Evolutionary conservation across 106 monocot genomes (phyloP), one percentile per base, ranked within the genome.

Genomic region (Iris macrosiphon): DNA sequence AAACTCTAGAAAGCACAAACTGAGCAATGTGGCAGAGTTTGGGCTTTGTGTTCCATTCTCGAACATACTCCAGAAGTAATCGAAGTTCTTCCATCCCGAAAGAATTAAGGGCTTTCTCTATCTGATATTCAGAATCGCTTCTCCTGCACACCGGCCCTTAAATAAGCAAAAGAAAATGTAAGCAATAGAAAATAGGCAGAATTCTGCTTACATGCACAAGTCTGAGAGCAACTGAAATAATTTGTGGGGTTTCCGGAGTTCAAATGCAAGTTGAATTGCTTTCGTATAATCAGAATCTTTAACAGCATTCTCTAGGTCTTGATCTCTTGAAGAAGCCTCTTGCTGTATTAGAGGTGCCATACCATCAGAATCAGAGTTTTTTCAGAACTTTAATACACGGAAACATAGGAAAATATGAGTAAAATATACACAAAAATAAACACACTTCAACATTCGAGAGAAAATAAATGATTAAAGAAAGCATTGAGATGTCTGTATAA

Each of bases 11-110:
- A 60, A 96, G 78, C 43, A 90, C 86, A 57, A 75, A 75, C 31
- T 90, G 90, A 8, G 90, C 96, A 50, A 96, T 80, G 70, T 96
- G 86, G 33, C 96, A 90, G 15, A 83, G 65, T 53, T 87, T 86
- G 48, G 90, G 82, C 53, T 87, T 89, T 39, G 96, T 96, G 61
- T 96, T 96, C 96, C 96, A 96, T 64, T 96, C 96, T 39, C 96
- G 70, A 58, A 83, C 49, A 55, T 90, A 96, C 46, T 90, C 96
- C 12, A 96, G 65, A 52, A 96, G 86, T 49, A 83, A 49, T 25
- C 75, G 76, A 15, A 96, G 34, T 40, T 90, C 90, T 24, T 96
- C 96, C 59, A 80, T 90, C 27, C 77, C 71, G 57, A 96, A 75
- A 70, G 47, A 52, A 61, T 25, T 4, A 40, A 96, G 56, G 39